phyloP scores from a whole-genome alignment of 2,329 filamentous ascomycete genomes.

The Saccharata proteae region DNA sequence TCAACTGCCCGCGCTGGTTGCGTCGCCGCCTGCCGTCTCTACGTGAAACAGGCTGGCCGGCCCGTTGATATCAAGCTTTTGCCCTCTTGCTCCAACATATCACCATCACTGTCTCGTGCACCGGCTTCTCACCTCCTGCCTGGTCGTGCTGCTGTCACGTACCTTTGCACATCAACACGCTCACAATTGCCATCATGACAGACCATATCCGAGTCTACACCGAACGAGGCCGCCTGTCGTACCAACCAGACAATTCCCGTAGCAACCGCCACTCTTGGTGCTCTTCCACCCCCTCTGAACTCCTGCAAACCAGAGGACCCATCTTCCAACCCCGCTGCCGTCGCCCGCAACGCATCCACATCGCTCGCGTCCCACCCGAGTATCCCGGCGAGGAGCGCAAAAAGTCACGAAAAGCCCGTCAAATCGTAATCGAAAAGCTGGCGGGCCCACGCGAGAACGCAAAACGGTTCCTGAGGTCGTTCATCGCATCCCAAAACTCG shows the following conservation, averaged over 20 bases:
- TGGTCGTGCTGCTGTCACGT: neutral
- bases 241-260: slow-evolving; percentile 24
- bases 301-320: slow-evolving; percentile 6
- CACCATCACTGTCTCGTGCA: neutral
- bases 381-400: slow-evolving; percentile 18
- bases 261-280: slow-evolving; percentile 15
- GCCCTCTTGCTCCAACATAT: neutral
- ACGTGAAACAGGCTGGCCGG: too few species aligned
- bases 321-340: slow-evolving; percentile 39
- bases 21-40: too few species aligned
- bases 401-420: slow-evolving; percentile 20
- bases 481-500: slow-evolving; percentile 26
- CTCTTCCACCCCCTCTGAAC: slow-evolving; percentile 4
- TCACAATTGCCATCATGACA: slow-evolving; percentile 20
- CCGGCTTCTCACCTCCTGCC: neutral
- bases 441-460: slow-evolving; percentile 37
- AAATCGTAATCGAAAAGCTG: slow-evolving; percentile 33
- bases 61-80: too few species aligned
- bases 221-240: slow-evolving; percentile 25
- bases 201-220: slow-evolving; percentile 26
- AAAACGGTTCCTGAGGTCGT: slow-evolving; percentile 36
- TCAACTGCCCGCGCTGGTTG: neutral
- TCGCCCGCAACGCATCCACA: slow-evolving; percentile 45
- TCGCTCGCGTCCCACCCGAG: slow-evolving; percentile 37
- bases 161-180: slow-evolving; percentile 1